Base-by-base conservation (phyloP, 2,329 filamentous ascomycete species). In the Fusarium caatingaense region DNA sequence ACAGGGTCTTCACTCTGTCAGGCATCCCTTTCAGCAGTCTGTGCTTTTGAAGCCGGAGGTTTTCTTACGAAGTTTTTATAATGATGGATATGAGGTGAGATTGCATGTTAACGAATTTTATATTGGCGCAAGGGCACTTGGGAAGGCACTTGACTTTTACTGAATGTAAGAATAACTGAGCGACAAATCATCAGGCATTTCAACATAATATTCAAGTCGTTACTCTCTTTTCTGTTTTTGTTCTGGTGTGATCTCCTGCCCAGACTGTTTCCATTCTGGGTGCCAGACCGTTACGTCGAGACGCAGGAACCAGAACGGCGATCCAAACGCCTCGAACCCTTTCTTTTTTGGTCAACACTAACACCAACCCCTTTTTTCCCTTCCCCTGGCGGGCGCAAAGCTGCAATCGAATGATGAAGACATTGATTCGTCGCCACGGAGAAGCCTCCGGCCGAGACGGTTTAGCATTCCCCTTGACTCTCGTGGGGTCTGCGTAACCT, bases 341-440 rank as follows among this genome's bases (percentile, higher is more conserved):
- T 41, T 37, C 20, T 12, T 13, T 12, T 8, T 20, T 4, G 18
- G 18, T 37, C 45, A 60, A 41, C 28, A 18, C 27, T 49, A 64
- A 40, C 51, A 44, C 34, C 37, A 47, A 50, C 8, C 59, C 44
- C 11, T 20, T 21, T 21, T 28, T 5, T 11, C 6, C 18, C 15
- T 18, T n/a, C 16, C 46, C 53, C 9, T 20, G 30, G 20, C 10
- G 41, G 53, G 40, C 28, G 34, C 25, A 30, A 51, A 37, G 21
- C 54, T 57, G 65, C 68, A 77, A 82, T 85, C 84, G 83, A 71
- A 83, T 85, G 84, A 86, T 80, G 84, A 85, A 80, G 78, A 77
- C 75, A 60, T 56, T 77, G 72, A 77, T 73, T 73, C 58, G 78
- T 80, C 78, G 78, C 70, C 49, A 47, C 57, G 63, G 49, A 59